Evolutionary conservation across 768 basidiomycete genomes (phyloP).

Genomic region (Dentipellis sp.): DNA sequence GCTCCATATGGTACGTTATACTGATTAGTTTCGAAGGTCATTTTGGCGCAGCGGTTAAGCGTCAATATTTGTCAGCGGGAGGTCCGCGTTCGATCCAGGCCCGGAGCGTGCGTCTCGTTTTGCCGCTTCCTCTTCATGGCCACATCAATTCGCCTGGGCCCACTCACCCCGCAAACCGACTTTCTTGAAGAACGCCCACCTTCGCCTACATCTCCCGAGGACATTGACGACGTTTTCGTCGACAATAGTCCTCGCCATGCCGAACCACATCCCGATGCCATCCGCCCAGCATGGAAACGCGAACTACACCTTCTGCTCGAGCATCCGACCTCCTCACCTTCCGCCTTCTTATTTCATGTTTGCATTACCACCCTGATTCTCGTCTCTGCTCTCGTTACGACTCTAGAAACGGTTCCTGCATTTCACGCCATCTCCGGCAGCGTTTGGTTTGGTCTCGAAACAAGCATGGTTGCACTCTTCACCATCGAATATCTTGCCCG

Average conservation of each 20-base stretch:
- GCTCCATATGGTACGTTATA: too few relatives aligned
- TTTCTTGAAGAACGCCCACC: background rate
- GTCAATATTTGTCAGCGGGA: too few relatives aligned
- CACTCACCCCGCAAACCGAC: background rate
- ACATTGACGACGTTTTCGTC: background rate
- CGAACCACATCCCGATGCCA: background rate
- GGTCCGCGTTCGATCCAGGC: too few relatives aligned
- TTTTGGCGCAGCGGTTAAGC: too few relatives aligned
- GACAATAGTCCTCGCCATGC: background rate
- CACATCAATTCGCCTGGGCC: background rate
- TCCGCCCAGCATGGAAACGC: conserved; percentile 49
- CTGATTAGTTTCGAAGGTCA: too few relatives aligned
- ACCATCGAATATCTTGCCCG: conserved; percentile 77
- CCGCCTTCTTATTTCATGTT: conserved; percentile 72
- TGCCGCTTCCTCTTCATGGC: background rate
- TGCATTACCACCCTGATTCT: conserved; percentile 64
- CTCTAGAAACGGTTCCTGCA: conserved; percentile 72
- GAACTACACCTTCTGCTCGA: conserved; percentile 67
- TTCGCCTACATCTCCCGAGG: background rate
- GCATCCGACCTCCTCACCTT: conserved; percentile 63
- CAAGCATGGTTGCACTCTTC: conserved; percentile 74
- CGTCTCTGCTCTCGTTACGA: conserved; percentile 64
- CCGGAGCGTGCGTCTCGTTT: too few relatives aligned
- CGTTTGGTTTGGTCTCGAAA: conserved; percentile 85
- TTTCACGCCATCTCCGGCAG: conserved; percentile 61